phyloP scores from a whole-genome alignment of 345 rosid genomes.

The Limnanthes douglasii region DNA sequence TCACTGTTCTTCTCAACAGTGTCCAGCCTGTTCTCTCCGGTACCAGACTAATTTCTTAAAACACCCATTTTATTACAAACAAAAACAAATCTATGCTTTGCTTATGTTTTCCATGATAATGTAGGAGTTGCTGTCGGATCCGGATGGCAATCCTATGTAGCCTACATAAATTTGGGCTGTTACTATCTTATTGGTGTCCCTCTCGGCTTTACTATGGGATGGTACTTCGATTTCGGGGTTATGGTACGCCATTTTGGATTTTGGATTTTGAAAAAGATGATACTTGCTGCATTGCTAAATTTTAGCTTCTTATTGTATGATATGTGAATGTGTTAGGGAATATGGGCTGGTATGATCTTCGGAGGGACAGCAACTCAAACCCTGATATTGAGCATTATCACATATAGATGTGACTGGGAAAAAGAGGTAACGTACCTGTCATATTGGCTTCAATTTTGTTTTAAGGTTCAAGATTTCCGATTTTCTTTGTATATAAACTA shows the following conservation, averaged over 20 bases:
- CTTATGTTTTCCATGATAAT: neutral
- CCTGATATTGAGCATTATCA: slow-evolving; percentile 27
- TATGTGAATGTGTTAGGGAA: slow-evolving; percentile 49
- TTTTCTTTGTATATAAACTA: too few relatives aligned
- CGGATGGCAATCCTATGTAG: slow-evolving; percentile 69
- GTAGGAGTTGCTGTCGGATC: slow-evolving; percentile 82
- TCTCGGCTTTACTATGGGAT: slow-evolving; percentile 51
- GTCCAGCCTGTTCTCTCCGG: slow-evolving; percentile 84
- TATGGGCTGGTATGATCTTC: slow-evolving; percentile 75
- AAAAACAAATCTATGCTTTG: neutral
- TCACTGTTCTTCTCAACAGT: slow-evolving; percentile 74
- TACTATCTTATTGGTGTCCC: slow-evolving; percentile 64
- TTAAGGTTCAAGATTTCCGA: too few relatives aligned
- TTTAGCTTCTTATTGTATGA: too few relatives aligned
- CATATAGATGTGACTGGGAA: slow-evolving; percentile 34
- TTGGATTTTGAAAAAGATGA: too few relatives aligned
- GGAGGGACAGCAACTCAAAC: slow-evolving; percentile 56
- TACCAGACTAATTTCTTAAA: slow-evolving; percentile 1
- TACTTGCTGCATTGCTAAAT: too few relatives aligned
- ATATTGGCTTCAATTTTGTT: too few relatives aligned
- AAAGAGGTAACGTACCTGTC: slow-evolving; percentile 24
- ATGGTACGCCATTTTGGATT: slow-evolving; percentile 25
- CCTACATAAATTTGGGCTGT: slow-evolving; percentile 57
- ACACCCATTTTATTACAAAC: neutral
- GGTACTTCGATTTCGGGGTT: slow-evolving; percentile 46